phyloP scores from a whole-genome alignment of 306 rosid species.

The Vigna angularis region DNA sequence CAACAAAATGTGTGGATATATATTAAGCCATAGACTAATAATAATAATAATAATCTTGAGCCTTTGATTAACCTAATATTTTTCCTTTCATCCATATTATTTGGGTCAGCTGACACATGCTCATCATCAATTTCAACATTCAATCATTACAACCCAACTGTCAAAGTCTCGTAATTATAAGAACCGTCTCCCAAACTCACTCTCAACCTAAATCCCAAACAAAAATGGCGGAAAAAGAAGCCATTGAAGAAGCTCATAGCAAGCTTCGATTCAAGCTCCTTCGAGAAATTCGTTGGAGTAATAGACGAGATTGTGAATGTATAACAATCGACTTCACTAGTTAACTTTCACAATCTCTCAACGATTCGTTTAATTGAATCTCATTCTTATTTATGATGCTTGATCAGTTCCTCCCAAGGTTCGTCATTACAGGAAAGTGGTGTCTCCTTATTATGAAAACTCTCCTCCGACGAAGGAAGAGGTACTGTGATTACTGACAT shows the following conservation, averaged over 20 bases:
- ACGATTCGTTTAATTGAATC: neutral
- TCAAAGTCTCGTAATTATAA: neutral
- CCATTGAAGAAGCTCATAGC: conserved; percentile 46
- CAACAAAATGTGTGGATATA: no score
- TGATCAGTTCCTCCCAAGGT: neutral
- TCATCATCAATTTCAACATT: neutral
- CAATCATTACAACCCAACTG: neutral
- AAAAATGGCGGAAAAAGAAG: conserved; percentile 50
- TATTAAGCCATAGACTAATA: no score
- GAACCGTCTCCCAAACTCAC: conserved; percentile 17
- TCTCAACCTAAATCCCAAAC: conserved; percentile 10
- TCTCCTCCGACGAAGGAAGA: conserved; percentile 50
- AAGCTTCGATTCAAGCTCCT: conserved; percentile 66
- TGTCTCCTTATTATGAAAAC: conserved; percentile 55
- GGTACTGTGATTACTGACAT: conserved; percentile 50
- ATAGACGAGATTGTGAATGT: conserved; percentile 50
- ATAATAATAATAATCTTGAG: no score
- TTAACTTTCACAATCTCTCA: neutral
- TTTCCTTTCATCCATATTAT: no score
- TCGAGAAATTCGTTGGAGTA: conserved; percentile 46
- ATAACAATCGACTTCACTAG: neutral
- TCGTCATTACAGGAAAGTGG: no score
- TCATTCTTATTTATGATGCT: neutral
- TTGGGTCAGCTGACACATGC: no score
- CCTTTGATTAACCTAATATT: no score